These are phyloP conservation scores for Calonectria ilicicola DNA, from an alignment of 2,329 filamentous ascomycete species.

Conservation along the genomic window DNA sequence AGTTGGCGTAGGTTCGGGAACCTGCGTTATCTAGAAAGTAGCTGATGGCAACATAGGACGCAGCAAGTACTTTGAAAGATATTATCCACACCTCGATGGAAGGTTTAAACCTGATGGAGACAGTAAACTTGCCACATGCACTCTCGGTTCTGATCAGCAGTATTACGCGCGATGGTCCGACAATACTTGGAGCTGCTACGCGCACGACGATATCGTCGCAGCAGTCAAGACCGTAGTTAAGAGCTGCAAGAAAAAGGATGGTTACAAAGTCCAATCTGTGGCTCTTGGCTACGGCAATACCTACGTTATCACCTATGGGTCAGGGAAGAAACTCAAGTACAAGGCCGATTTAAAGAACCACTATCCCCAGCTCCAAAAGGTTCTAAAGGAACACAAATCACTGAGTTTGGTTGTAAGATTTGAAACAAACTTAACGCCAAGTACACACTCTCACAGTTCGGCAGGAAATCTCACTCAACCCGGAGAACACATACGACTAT, in stretches of 20 bases:
- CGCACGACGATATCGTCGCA: neutral
- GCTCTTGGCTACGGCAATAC: conserved; percentile 8
- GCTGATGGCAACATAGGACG: neutral
- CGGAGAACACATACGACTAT: neutral
- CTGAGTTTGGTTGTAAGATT: neutral
- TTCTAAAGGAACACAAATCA: neutral
- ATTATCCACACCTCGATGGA: neutral
- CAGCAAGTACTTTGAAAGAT: neutral
- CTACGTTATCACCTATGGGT: conserved; percentile 12
- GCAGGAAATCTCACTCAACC: conserved; percentile 4
- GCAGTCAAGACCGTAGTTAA: neutral
- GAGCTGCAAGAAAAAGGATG: neutral
- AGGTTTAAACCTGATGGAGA: neutral
- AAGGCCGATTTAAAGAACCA: neutral
- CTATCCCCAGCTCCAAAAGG: neutral
- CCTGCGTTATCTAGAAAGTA: neutral
- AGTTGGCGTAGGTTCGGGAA: conserved; percentile 18
- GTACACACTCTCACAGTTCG: neutral
- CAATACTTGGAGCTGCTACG: neutral
- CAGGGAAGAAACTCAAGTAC: neutral
- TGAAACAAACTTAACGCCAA: neutral
- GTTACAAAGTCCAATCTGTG: neutral
- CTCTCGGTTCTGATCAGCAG: neutral
- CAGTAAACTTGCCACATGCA: neutral
- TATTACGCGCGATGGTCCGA: conserved; percentile 4